Base-by-base conservation (phyloP, 108 stramenopile species). In the Nitzschia sp. region DNA sequence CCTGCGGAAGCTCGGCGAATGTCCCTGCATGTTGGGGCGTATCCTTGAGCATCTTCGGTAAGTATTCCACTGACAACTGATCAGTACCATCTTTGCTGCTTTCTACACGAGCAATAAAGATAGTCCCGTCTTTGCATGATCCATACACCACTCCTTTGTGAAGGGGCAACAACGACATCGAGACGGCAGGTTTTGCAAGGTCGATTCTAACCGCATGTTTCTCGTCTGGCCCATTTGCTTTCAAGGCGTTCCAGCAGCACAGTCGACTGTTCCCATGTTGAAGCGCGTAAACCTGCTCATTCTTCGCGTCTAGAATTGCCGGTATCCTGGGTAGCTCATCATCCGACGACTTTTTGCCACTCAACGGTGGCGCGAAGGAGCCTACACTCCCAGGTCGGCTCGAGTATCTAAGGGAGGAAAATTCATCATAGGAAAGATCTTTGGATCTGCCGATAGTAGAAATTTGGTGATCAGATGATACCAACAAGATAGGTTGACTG, bases 231-330 rank as follows among this genome's bases (percentile, higher is more conserved):
- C 78, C 78, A 28, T 53, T 72, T 13, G 53, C 35, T 22, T 63
- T 53, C 33, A 33, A 33, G 2, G 72, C 29, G 44, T 69, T 25
- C 79, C 79, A 80, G 28, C 44, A 56, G 26, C 62, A 59, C 3
- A 80, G 45, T 23, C 58, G 21, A 22, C 16, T 32, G 46, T 80
- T 80, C 26, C 69, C 72, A 44, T 74, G 53, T 32, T 80, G 79
- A 23, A 80, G 44, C 5, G 79, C 79, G 38, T 66, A 74, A 9
- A 80, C 69, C 6, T 68, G 58, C 38, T 80, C 73, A 55, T 70
- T 73, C 26, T 67, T 70, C 13, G 73, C 54, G 48, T 80, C 79
- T 19, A 75, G 33, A 59, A 74, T 61, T 29, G 73, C 69, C 29
- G 79, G 69, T 38, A 80, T 66, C 0, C 38, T 45, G 1, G 73